Evolutionary conservation across 129 eudicot species (phyloP).

Genomic region (Smallanthus sonchifolius): DNA sequence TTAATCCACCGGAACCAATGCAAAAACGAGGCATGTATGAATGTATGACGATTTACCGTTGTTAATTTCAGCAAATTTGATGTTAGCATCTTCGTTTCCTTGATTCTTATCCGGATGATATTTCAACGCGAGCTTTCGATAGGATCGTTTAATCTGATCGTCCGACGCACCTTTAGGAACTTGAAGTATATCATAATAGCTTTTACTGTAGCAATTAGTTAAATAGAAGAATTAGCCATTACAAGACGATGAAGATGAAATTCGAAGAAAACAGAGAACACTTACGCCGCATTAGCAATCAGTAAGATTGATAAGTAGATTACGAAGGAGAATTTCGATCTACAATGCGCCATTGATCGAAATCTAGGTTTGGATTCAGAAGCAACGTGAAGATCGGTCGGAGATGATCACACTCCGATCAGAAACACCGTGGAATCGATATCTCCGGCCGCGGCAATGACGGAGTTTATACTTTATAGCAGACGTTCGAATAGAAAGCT

Average conservation of each 20-base stretch:
- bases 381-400: background rate
- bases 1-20: background rate
- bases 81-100: conserved; percentile 93
- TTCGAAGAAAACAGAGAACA: background rate
- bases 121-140: conserved; percentile 84
- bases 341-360: conserved; percentile 51
- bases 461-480: conserved; percentile 18
- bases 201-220: conserved; percentile 52
- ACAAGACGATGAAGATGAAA: background rate
- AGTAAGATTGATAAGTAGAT: conserved; percentile 46
- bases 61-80: conserved; percentile 86
- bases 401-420: background rate
- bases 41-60: conserved; percentile 43
- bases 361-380: background rate
- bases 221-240: background rate
- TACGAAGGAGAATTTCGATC: conserved; percentile 48
- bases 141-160: conserved; percentile 87
- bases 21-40: background rate
- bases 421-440: conserved; percentile 2
- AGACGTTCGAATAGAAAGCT: background rate
- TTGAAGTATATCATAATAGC: conserved; percentile 88
- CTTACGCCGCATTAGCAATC: conserved; percentile 75
- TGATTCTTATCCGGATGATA: conserved; percentile 97
- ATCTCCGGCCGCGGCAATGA: conserved; percentile 8
- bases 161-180: conserved; percentile 85